A percentile compares a stretch with the other conserved stretches of the same genome.
phyloP scores from a whole-genome alignment of 257 asterid species.

The Datura wrightii region DNA sequence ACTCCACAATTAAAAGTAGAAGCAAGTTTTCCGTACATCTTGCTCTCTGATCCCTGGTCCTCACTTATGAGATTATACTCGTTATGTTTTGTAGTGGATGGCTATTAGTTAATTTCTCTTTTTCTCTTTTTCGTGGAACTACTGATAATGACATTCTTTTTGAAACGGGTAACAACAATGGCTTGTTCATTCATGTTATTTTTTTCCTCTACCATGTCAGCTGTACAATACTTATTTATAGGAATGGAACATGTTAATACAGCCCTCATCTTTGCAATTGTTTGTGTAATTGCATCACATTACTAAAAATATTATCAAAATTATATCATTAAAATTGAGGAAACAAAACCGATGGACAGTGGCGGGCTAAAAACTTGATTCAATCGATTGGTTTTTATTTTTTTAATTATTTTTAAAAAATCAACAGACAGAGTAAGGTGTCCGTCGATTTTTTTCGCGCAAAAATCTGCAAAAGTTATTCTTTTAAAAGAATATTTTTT shows the following conservation, averaged over 20 bases:
- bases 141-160: not conserved
- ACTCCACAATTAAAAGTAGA: not conserved
- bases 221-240: slow-evolving; percentile 67
- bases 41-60: not conserved
- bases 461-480: no score
- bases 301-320: no score
- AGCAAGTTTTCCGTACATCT: not conserved
- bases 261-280: slow-evolving; percentile 56
- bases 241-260: slow-evolving; percentile 71
- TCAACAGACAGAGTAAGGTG: no score
- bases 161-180: slow-evolving; percentile 74
- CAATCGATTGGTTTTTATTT: no score
- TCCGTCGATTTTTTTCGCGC: no score
- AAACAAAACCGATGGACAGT: no score
- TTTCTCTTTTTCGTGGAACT: no score
- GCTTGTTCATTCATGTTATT: slow-evolving; percentile 91
- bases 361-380: no score
- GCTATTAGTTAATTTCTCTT: not conserved
- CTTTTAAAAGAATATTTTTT: no score
- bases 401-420: no score
- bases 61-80: accelerated
- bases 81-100: not conserved
- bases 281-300: slow-evolving; percentile 57
- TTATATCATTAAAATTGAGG: no score
- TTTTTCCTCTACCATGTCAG: slow-evolving; percentile 94